A percentile compares a stretch with the other conserved stretches of the same genome.
Evolutionary conservation across 352 stramenopile species (phyloP).

Genomic region (Pythium phragmiticola): DNA sequence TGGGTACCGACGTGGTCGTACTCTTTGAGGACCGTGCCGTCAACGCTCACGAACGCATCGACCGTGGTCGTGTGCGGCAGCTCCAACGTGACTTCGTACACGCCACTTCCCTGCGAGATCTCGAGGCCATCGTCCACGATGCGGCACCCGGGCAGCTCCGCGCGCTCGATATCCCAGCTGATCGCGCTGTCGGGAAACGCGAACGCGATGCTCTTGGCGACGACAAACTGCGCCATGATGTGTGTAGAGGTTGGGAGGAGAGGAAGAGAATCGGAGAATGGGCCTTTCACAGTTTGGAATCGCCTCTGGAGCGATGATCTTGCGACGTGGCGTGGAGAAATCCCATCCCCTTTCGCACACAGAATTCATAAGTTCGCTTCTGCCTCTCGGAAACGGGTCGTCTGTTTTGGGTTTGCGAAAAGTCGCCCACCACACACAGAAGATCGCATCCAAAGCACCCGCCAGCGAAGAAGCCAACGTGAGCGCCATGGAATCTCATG

Average conservation of each 20-base stretch:
- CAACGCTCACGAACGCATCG: slow-evolving; percentile 16
- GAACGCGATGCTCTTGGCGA: slow-evolving; percentile 19
- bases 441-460: too few species aligned
- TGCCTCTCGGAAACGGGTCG: too few species aligned
- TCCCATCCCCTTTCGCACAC: too few species aligned
- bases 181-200: slow-evolving; percentile 15
- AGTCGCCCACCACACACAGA: too few species aligned
- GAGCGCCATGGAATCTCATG: too few species aligned
- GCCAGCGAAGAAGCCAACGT: too few species aligned
- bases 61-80: slow-evolving; percentile 1
- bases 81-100: slow-evolving; percentile 16
- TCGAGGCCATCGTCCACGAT: slow-evolving; percentile 15
- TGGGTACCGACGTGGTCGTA: slow-evolving; percentile 2
- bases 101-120: slow-evolving; percentile 6
- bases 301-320: too few species aligned
- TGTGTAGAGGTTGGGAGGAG: too few species aligned
- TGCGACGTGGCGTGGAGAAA: too few species aligned
- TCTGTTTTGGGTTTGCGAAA: too few species aligned
- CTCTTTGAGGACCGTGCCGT: slow-evolving; percentile 20
- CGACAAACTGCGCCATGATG: slow-evolving; percentile 12
- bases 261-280: background rate
- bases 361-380: too few species aligned
- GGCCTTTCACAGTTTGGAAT: background rate
- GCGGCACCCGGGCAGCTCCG: background rate
- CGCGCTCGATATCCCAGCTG: slow-evolving; percentile 10